A percentile compares a stretch with the other conserved stretches of the same genome.
Evolutionary conservation across 1,139 yeast species (phyloP).

Genomic region (Yamadazyma friedrichii): DNA sequence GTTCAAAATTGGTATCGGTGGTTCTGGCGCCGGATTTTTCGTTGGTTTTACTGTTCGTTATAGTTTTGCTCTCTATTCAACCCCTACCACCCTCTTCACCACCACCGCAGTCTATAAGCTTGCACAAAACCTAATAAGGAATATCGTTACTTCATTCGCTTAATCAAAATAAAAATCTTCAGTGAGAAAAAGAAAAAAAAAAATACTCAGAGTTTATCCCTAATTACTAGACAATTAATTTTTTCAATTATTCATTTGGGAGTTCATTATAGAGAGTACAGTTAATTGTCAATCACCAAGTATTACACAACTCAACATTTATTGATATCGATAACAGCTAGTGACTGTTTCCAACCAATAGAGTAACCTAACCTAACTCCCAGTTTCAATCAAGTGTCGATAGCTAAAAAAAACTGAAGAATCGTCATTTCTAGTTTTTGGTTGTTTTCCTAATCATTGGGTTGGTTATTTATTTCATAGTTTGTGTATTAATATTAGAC

Average conservation of each 20-base stretch:
- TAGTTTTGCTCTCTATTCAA: too few species aligned
- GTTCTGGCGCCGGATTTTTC: too few species aligned
- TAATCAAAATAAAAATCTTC: slow-evolving; percentile 2
- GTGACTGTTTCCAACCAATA: neutral
- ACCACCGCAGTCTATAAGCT: too few species aligned
- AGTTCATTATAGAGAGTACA: neutral
- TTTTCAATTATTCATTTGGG: slow-evolving; percentile 1
- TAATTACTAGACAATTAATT: slow-evolving; percentile 3
- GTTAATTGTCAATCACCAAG: too few species aligned
- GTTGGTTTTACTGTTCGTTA: too few species aligned
- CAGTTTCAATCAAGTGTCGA: too few species aligned
- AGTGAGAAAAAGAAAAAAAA: slow-evolving; percentile 5
- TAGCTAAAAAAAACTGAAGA: too few species aligned
- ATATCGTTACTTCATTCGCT: neutral
- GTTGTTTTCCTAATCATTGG: neutral
- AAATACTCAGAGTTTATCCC: slow-evolving; percentile 4
- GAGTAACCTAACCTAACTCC: too few species aligned
- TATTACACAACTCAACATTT: too few species aligned
- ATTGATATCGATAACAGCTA: neutral
- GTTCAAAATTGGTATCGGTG: neutral
- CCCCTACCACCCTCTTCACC: too few species aligned
- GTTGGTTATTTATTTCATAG: slow-evolving; percentile 1
- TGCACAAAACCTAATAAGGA: too few species aligned
- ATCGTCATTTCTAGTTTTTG: neutral
- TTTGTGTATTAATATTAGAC: slow-evolving; percentile 3